Evolutionary conservation across 306 rosid genomes (phyloP), one percentile per base, ranked within the genome.

Genomic region (Citrullus colocynthis): DNA sequence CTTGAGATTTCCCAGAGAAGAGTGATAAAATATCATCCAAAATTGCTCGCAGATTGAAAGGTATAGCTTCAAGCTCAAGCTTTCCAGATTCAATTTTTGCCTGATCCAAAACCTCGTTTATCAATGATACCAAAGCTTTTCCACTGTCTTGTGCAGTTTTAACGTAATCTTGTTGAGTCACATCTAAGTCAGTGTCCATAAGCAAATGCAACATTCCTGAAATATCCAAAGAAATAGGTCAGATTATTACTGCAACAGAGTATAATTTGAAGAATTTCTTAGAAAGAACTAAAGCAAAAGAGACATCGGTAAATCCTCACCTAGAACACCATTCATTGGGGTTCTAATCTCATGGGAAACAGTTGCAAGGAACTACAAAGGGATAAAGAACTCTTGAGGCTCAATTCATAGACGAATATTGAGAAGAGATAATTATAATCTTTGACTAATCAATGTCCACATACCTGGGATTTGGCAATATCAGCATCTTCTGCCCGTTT

Each of bases 331-430:
- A 62, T 92, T 95, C 99, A 95, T 95, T 59, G 99, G 99, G 36
- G 99, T 92, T 83, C 99, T 87, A 88, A 95, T 95, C 88, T 95
- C 99, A 63, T 95, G 98, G 74, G 99, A 95, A 78, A 95, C 99
- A 15, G 99, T 95, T 41, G 99, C 99, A 64, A 95, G 97, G 82
- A 95, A 95, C 99, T 95, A 85, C 88, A 88, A 18, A 77, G 51
- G 78, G 75, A 61, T 78, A 77, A 49, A 75, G 63, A 77, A 75
- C 60, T 54, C 49, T 51, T 71, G 39, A 58, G 67, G 54, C 73
- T 59, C 60, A 28, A 21, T 77, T 77, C 72, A 21, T 75, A 2
- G 37, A 75, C 7, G 15, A 39, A 58, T 20, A 69, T 15, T 54
- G 24, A 49, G 55, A 72, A 37, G 48, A 71, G 13, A 72, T 28